These are phyloP conservation scores for Coprinopsis strossmayeri DNA, from an alignment of 768 basidiomycete genomes.

Conservation along the genomic window DNA sequence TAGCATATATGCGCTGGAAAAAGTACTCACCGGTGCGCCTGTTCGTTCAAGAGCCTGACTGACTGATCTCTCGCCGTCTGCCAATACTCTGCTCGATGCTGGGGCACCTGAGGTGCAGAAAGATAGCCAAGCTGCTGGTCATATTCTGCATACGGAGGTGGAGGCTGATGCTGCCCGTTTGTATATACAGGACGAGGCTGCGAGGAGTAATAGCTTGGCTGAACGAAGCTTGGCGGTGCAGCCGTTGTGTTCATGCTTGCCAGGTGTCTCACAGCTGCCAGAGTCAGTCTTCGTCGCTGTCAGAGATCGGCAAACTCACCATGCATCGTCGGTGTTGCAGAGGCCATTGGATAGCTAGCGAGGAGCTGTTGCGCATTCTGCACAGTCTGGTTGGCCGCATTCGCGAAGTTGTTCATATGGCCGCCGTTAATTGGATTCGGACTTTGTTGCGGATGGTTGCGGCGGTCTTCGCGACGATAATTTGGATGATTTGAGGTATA, in stretches of 20 bases:
- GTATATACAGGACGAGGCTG: conserved; percentile 23
- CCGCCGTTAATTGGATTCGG: conserved; percentile 14
- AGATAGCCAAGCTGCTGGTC: conserved; percentile 55
- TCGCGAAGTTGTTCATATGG: conserved; percentile 8
- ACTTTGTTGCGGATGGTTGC: conserved; percentile 14
- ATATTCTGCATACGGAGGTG: conserved; percentile 62
- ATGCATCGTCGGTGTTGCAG: conserved; percentile 71
- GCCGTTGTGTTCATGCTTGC: conserved; percentile 51
- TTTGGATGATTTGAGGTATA: conserved; percentile 15
- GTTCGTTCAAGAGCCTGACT: conserved; percentile 50
- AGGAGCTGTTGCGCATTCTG: conserved; percentile 65
- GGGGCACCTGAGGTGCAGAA: conserved; percentile 36
- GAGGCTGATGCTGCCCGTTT: conserved; percentile 25
- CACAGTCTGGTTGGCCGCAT: conserved; percentile 39
- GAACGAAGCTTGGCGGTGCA: conserved; percentile 57
- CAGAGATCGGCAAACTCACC: conserved; percentile 33
- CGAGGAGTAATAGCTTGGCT: conserved; percentile 44
- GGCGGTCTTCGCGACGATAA: conserved; percentile 15
- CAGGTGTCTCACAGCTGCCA: conserved; percentile 60
- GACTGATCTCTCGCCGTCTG: conserved; percentile 54
- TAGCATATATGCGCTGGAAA: conserved; percentile 17
- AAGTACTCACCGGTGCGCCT: conserved; percentile 40
- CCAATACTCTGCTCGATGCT: conserved; percentile 56
- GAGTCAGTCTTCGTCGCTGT: conserved; percentile 1
- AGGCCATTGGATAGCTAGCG: conserved; percentile 66